These are phyloP conservation scores for Mycena haematopus DNA, from an alignment of 768 basidiomycete genomes.

Conservation along the genomic window DNA sequence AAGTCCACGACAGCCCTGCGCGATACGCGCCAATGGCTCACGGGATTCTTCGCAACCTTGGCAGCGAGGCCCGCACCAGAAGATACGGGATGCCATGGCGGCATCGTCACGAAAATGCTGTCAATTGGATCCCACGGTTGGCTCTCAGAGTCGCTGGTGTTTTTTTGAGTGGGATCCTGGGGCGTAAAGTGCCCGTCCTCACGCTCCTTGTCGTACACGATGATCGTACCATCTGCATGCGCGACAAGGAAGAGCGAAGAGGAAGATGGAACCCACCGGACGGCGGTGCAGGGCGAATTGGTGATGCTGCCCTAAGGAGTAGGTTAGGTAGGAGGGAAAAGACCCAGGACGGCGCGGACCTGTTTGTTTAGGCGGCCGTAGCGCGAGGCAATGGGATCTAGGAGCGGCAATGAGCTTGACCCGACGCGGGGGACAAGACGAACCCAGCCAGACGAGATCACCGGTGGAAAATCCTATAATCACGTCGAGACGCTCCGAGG, in stretches of 20 bases:
- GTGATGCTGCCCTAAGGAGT: constrained; percentile 72
- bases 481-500: constrained; percentile 80
- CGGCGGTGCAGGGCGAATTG: constrained; percentile 83
- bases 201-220: constrained; percentile 90
- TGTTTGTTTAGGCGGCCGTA: constrained; percentile 91
- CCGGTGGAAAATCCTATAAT: constrained; percentile 93
- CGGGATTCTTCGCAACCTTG: constrained; percentile 81
- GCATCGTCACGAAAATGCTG: constrained; percentile 79
- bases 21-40: constrained; percentile 88
- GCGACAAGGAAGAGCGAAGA: constrained; percentile 84
- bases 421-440: constrained; percentile 15
- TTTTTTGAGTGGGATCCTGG: constrained; percentile 50
- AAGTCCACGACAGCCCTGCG: constrained; percentile 84
- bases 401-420: constrained; percentile 8
- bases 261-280: constrained; percentile 87
- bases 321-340: constrained; percentile 20
- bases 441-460: constrained; percentile 96
- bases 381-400: constrained; percentile 81
- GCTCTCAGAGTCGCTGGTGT: constrained; percentile 37
- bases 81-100: constrained; percentile 83
- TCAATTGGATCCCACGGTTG: constrained; percentile 80
- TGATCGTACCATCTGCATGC: constrained; percentile 87
- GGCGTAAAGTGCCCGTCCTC: constrained; percentile 82
- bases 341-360: constrained; percentile 45
- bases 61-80: constrained; percentile 44